phyloP scores from a whole-genome alignment of 257 asterid species.

The Verbena officinalis region DNA sequence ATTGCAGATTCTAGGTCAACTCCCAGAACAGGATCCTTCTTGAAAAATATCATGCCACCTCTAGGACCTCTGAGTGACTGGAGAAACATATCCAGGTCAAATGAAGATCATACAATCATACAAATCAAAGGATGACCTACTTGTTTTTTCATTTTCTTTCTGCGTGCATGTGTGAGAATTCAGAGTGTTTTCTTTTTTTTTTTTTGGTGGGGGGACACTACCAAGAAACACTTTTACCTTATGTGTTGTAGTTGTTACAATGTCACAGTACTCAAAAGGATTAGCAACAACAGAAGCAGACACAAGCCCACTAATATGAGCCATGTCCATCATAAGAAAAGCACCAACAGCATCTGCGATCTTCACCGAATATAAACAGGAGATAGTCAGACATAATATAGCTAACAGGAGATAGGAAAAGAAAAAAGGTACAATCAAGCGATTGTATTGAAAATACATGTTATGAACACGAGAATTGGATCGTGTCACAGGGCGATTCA shows the following conservation, averaged over 20 bases:
- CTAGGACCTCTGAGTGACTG: constrained; percentile 98
- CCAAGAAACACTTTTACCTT: constrained; percentile 52
- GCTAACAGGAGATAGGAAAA: neutral
- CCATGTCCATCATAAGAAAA: constrained; percentile 98
- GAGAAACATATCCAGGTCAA: constrained; percentile 32
- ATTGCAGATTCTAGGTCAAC: constrained; percentile 84
- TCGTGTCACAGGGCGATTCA: no score
- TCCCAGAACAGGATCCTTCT: constrained; percentile 82
- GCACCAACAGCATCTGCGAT: constrained; percentile 94
- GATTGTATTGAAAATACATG: neutral
- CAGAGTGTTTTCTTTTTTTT: no score
- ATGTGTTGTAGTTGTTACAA: constrained; percentile 95
- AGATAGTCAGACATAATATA: constrained; percentile 18
- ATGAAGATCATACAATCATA: constrained; percentile 1
- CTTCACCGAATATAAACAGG: constrained; percentile 37
- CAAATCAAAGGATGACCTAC: neutral
- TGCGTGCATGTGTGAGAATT: neutral
- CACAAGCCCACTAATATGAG: constrained; percentile 96
- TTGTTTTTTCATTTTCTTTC: no score
- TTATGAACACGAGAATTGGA: no score
- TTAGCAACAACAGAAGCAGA: constrained; percentile 91
- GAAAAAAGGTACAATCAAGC: neutral
- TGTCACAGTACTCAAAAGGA: constrained; percentile 94
- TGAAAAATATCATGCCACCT: constrained; percentile 98
- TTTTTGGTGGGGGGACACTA: neutral